These are phyloP conservation scores for Batkoa obscura DNA, from an alignment of 371 early-diverging fungal genomes.

Conservation along the genomic window DNA sequence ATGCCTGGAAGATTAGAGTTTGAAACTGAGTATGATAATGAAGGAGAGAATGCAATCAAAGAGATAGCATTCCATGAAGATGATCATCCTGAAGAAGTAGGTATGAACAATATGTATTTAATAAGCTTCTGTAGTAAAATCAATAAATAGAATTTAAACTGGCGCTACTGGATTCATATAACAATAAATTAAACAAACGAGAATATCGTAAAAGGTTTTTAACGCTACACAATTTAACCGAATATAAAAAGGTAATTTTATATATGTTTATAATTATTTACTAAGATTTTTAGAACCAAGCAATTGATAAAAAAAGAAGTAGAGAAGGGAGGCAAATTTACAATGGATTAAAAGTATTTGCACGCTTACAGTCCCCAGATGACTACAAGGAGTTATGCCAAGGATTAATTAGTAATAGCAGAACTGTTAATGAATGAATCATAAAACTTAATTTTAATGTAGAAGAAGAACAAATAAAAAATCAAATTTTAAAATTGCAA, in stretches of 20 bases:
- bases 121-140: no score
- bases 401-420: slow-evolving; percentile 48
- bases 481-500: slow-evolving; percentile 28
- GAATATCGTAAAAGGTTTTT: slow-evolving; percentile 69
- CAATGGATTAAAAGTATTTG: slow-evolving; percentile 64
- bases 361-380: slow-evolving; percentile 58
- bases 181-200: slow-evolving; percentile 65
- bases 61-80: slow-evolving; percentile 82
- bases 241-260: slow-evolving; percentile 44
- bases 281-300: slow-evolving; percentile 27
- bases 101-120: no score
- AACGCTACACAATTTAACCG: slow-evolving; percentile 65
- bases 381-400: slow-evolving; percentile 71
- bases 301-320: slow-evolving; percentile 54
- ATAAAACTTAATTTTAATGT: background rate
- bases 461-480: background rate
- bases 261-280: background rate
- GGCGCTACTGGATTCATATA: slow-evolving; percentile 85
- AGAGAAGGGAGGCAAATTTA: slow-evolving; percentile 71
- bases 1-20: slow-evolving; percentile 97
- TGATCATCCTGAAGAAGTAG: slow-evolving; percentile 70
- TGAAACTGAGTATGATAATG: slow-evolving; percentile 92
- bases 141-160: slow-evolving; percentile 72
- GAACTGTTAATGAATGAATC: background rate
- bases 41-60: slow-evolving; percentile 83